Base-by-base conservation (phyloP, 441 rosid species). In the Erodium chrysanthum region DNA sequence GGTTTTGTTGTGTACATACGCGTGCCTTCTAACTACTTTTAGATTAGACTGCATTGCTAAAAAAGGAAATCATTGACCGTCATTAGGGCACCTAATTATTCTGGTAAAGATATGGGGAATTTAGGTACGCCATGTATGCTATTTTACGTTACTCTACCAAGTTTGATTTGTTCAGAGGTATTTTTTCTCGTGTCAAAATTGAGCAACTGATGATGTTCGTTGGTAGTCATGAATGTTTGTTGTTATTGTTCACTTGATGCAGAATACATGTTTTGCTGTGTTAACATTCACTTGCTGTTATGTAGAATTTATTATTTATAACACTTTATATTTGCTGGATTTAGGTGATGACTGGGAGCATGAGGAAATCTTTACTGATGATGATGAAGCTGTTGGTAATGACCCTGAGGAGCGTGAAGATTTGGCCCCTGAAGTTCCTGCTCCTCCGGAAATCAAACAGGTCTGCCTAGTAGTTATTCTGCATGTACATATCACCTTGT, bases 261-360 rank as follows among this genome's bases (percentile, higher is more conserved):
- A 44, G 54, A 46, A 46, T 17, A 14, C 54, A 14, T 46, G 17
- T 2, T 44, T 11, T 37, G 35, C 2, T 37, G 44, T 37, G 11
- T 2, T 7, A 37, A 37, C 7, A 37, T 9, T 9, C 6, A 44
- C 50, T 12, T 11, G 15, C 50, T 14, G 11, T n/a, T 44, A 44
- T 12, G 27, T 12, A n/a, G n/a, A n/a, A n/a, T n/a, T n/a, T n/a
- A n/a, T n/a, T n/a, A n/a, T n/a, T 11, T 58, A 48, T 23, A 67
- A 31, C 60, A 6, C 37, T 52, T 23, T 56, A 44, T 5, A 29
- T 71, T 76, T 68, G n/a, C 70, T 74, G 66, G 62, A 69, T 46
- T 23, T 75, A 91, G 99, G 99, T 69, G 99, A 89, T 85, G 99
- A 94, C 66, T 91, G 99, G 96, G 99, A 94, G 84, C 99, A 91